Conservation (phyloP, 208 protist species). For the Giardia muris region DNA sequence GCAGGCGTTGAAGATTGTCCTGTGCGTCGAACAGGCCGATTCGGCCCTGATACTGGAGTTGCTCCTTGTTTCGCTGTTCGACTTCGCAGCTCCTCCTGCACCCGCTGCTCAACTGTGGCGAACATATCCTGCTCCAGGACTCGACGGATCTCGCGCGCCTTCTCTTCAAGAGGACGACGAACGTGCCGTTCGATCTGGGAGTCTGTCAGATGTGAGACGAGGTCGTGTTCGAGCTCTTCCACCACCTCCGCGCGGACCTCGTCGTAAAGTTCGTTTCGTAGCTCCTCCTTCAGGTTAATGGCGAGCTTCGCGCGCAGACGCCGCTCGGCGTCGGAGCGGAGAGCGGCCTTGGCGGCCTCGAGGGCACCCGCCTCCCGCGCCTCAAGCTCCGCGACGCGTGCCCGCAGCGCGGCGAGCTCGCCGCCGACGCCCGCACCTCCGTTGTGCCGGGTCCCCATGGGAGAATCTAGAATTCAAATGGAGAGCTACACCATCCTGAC, state of each 20-base stretch:
- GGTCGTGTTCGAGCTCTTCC: neutral
- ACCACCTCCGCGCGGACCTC: neutral
- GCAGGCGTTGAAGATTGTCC: neutral
- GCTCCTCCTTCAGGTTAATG: neutral
- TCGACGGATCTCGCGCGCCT: neutral
- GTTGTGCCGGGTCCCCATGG: too few relatives aligned
- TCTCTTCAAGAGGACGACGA: neutral
- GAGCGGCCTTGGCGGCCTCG: neutral
- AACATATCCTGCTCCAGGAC: neutral
- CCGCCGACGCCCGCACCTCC: too few relatives aligned
- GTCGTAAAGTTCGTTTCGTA: neutral
- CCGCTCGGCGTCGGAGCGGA: neutral
- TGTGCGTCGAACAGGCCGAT: neutral
- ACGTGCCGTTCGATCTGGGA: neutral
- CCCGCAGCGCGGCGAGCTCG: too few relatives aligned
- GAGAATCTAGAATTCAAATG: too few relatives aligned
- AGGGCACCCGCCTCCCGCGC: neutral
- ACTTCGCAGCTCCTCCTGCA: neutral
- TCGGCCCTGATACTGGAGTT: neutral
- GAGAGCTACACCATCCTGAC: conserved; percentile 20
- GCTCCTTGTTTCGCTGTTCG: neutral
- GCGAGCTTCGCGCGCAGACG: neutral
- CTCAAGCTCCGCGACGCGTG: too few relatives aligned
- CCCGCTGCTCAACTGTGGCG: neutral
- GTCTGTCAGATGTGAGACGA: neutral